Conservation (phyloP, 495 filamentous ascomycete species). For the Mycothermus thermophilus region DNA sequence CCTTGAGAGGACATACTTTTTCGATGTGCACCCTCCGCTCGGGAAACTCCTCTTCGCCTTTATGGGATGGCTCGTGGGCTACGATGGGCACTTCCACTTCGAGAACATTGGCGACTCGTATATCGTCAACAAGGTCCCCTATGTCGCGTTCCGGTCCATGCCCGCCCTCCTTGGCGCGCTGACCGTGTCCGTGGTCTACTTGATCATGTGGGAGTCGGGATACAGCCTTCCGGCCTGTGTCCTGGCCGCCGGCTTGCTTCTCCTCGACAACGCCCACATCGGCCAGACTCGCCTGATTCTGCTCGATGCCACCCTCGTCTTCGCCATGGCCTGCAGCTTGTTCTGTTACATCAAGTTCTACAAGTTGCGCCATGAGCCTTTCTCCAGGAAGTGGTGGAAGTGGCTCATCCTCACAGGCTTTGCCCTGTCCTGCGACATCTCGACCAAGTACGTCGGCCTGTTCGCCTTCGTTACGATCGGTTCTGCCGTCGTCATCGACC, state of each 20-base stretch:
- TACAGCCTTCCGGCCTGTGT: slow-evolving; percentile 90
- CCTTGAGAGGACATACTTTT: slow-evolving; percentile 96
- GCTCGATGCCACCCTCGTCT: slow-evolving; percentile 83
- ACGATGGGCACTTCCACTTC: slow-evolving; percentile 93
- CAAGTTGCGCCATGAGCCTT: slow-evolving; percentile 81
- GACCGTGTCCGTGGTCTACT: slow-evolving; percentile 84
- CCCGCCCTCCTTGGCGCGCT: slow-evolving; percentile 82
- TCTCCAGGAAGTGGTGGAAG: slow-evolving; percentile 97
- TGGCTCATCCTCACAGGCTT: slow-evolving; percentile 94
- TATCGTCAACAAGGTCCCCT: slow-evolving; percentile 91
- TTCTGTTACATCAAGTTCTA: slow-evolving; percentile 95
- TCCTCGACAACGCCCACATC: slow-evolving; percentile 97
- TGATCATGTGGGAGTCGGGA: slow-evolving; percentile 99
- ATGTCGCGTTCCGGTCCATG: slow-evolving; percentile 88
- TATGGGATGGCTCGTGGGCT: slow-evolving; percentile 91
- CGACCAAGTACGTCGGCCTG: slow-evolving; percentile 91
- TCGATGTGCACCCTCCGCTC: slow-evolving; percentile 98
- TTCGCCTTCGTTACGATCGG: slow-evolving; percentile 98
- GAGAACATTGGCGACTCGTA: slow-evolving; percentile 99
- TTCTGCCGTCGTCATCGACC: slow-evolving; percentile 79
- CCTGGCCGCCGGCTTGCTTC: slow-evolving; percentile 68
- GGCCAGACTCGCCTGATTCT: slow-evolving; percentile 93
- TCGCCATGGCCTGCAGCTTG: slow-evolving; percentile 89
- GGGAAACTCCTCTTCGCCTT: slow-evolving; percentile 82
- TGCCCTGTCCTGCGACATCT: slow-evolving; percentile 90